Conservation (phyloP, 148 eudicot species). For the Nepenthes gracilis region DNA sequence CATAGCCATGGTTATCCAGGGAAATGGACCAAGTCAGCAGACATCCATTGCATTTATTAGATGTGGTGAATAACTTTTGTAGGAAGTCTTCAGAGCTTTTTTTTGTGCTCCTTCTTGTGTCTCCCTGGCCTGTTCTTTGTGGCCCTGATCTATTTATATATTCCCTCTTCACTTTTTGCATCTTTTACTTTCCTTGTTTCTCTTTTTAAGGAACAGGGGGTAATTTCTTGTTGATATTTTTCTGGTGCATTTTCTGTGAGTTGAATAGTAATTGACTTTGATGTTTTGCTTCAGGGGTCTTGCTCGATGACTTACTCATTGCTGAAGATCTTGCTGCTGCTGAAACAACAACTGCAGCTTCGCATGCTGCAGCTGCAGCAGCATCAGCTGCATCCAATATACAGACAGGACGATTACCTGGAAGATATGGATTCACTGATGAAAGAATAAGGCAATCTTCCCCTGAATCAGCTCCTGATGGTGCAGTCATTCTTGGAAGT, state of each 20-base stretch:
- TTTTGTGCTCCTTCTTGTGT: too few species aligned
- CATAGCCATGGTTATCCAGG: too few species aligned
- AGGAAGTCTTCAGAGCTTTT: too few species aligned
- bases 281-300: slow-evolving; percentile 46
- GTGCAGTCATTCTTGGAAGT: slow-evolving; percentile 81
- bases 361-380: slow-evolving; percentile 72
- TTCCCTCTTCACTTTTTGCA: too few species aligned
- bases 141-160: too few species aligned
- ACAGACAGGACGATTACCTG: slow-evolving; percentile 57
- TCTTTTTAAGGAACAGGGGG: background rate
- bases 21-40: too few species aligned
- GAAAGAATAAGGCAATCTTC: slow-evolving; percentile 44
- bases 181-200: too few species aligned
- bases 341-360: slow-evolving; percentile 89
- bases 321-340: slow-evolving; percentile 99
- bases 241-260: background rate
- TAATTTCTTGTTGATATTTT: background rate
- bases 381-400: slow-evolving; percentile 79
- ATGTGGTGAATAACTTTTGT: too few species aligned
- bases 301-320: slow-evolving; percentile 86
- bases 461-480: slow-evolving; percentile 56
- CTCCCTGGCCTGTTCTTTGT: too few species aligned
- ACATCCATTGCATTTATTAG: too few species aligned
- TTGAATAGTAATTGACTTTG: background rate
- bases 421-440: slow-evolving; percentile 58